Evolutionary conservation across 1,284 basidiomycete genomes (phyloP).

Genomic region (Pascua guehoae): DNA sequence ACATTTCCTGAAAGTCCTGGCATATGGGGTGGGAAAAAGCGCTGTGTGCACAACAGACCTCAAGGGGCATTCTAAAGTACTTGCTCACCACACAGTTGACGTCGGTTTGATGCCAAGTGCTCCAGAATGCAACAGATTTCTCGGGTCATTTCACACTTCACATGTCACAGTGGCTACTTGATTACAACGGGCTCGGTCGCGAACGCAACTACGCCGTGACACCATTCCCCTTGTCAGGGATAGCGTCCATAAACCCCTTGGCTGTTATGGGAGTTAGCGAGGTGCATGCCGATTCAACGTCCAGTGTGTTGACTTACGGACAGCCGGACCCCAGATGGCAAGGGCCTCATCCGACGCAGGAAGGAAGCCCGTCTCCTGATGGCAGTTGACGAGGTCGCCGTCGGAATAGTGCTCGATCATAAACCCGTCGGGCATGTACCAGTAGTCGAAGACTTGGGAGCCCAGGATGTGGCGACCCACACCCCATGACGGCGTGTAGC

Average conservation of each 20-base stretch:
- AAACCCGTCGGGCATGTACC: conserved; percentile 24
- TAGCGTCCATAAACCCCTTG: conserved; percentile 6
- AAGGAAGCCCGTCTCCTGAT: conserved; percentile 5
- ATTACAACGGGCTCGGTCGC: too few relatives aligned
- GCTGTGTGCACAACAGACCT: too few relatives aligned
- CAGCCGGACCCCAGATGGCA: conserved; percentile 15
- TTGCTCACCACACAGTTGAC: too few relatives aligned
- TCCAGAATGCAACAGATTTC: too few relatives aligned
- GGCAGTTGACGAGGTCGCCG: conserved; percentile 24
- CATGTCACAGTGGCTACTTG: too few relatives aligned
- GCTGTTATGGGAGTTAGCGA: background rate
- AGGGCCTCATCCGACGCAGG: conserved; percentile 7
- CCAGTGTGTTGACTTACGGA: conserved; percentile 3
- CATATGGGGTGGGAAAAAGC: too few relatives aligned
- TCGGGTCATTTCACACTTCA: too few relatives aligned
- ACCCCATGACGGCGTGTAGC: conserved; percentile 24
- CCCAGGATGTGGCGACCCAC: conserved; percentile 27
- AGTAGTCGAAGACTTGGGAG: conserved; percentile 30
- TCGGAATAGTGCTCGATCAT: conserved; percentile 28
- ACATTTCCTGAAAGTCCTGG: too few relatives aligned
- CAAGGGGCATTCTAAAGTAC: too few relatives aligned
- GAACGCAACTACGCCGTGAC: too few relatives aligned
- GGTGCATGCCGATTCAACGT: background rate
- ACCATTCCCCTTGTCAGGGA: background rate
- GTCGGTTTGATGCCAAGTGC: too few relatives aligned